A percentile compares a stretch with the other conserved stretches of the same genome.
These are phyloP conservation scores for Pyropia yezoensis DNA, from an alignment of 23 red algal genomes.

Conservation along the genomic window DNA sequence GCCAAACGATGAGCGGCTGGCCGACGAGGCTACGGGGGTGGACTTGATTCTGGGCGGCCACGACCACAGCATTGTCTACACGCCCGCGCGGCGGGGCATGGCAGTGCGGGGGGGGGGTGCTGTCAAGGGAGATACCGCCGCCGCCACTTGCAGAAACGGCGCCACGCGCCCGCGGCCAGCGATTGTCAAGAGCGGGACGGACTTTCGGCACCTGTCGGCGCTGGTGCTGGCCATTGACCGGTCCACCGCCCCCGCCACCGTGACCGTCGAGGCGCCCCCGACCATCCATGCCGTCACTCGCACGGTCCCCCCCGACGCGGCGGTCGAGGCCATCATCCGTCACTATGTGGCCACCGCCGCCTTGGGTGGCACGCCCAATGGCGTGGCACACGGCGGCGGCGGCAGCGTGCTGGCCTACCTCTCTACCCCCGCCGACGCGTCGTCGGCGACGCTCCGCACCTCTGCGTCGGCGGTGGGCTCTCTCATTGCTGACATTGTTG, in stretches of 20 bases:
- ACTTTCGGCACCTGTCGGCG: slow-evolving; percentile 39
- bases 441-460: background rate
- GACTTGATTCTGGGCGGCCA: slow-evolving; percentile 56
- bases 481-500: background rate
- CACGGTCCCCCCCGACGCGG: background rate
- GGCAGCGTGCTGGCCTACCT: background rate
- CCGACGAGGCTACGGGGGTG: slow-evolving; percentile 3
- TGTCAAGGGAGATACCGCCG: slow-evolving; percentile 24
- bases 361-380: background rate
- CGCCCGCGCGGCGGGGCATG: slow-evolving; percentile 1
- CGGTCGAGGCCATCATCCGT: background rate
- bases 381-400: background rate
- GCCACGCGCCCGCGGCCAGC: background rate
- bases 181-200: slow-evolving; percentile 46
- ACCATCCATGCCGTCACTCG: background rate
- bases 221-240: background rate
- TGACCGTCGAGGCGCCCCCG: background rate
- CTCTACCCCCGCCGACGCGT: background rate
- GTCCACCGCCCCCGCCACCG: background rate
- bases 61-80: slow-evolving; percentile 27
- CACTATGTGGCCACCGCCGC: background rate
- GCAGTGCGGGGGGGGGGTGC: no score
- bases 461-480: background rate
- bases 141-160: slow-evolving; percentile 4
- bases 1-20: slow-evolving; percentile 33